Evolutionary conservation across 495 filamentous ascomycete genomes (phyloP).

Genomic region (Aspergillus hancockii): DNA sequence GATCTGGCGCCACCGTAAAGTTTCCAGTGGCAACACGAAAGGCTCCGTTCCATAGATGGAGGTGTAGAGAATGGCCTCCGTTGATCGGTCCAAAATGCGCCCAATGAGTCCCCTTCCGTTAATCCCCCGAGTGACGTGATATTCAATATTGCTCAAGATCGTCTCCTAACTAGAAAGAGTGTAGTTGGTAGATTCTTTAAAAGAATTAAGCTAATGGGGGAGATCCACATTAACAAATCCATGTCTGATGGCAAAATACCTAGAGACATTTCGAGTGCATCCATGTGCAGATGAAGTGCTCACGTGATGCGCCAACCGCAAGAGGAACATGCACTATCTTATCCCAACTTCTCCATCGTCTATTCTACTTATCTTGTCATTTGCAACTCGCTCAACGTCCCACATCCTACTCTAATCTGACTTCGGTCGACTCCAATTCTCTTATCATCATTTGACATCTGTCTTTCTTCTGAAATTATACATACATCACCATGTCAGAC

Average conservation of each 20-base stretch:
- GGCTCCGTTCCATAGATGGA: too few relatives aligned
- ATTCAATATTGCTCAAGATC: conserved; percentile 5
- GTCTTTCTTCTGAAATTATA: not conserved
- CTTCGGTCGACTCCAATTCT: not conserved
- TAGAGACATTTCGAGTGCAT: not conserved
- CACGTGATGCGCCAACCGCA: conserved; percentile 6
- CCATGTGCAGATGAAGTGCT: not conserved
- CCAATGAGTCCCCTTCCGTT: not conserved
- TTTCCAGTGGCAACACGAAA: too few relatives aligned
- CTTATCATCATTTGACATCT: not conserved
- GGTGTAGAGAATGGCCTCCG: not conserved
- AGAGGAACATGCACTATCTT: conserved; percentile 10
- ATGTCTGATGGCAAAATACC: not conserved
- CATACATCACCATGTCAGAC: conserved; percentile 52
- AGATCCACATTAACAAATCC: not conserved
- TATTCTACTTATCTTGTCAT: conserved; percentile 4
- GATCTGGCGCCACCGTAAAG: too few relatives aligned
- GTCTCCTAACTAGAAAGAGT: not conserved
- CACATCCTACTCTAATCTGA: not conserved
- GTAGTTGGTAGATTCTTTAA: conserved; percentile 2
- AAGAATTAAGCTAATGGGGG: conserved; percentile 1
- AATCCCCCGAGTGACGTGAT: conserved; percentile 6
- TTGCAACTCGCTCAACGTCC: not conserved
- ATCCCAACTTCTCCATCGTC: conserved; percentile 7
- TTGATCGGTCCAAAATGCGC: not conserved